Percentiles rank a stretch among this genome's conserved stretches.
These are phyloP conservation scores for Carnegiea gigantea DNA, from an alignment of 179 eudicot species.

Conservation along the genomic window DNA sequence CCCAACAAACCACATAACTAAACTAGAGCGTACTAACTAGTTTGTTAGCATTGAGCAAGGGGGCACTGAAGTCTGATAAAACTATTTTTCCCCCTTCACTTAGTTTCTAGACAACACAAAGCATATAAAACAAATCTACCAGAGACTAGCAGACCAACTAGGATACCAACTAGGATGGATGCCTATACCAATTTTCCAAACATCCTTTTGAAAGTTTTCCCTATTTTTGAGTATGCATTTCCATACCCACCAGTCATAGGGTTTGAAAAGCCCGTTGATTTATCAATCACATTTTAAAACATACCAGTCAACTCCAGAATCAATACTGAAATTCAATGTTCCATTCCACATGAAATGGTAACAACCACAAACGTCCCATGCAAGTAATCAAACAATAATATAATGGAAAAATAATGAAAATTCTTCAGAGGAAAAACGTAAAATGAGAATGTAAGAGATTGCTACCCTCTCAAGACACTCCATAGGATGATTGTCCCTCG, in stretches of 20 bases:
- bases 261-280: not conserved
- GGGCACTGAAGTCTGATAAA: no score
- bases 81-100: no score
- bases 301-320: not conserved
- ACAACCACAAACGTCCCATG: not conserved
- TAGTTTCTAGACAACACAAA: no score
- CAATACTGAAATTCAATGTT: not conserved
- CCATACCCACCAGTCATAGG: not conserved
- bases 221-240: not conserved
- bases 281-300: not conserved
- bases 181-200: no score
- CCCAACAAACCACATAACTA: no score
- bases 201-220: not conserved
- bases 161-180: no score
- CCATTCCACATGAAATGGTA: not conserved
- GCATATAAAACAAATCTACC: no score
- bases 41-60: no score
- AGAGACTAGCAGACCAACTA: no score
- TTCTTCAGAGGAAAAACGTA: not conserved
- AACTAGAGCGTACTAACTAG: no score
- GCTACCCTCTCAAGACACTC: conserved; percentile 71
- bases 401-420: not conserved
- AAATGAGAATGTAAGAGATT: not conserved
- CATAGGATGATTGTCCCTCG: conserved; percentile 44
- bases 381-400: conserved; percentile 1